These are phyloP conservation scores for Fusarium lateritium DNA, from an alignment of 2,329 filamentous ascomycete species.

Conservation along the genomic window DNA sequence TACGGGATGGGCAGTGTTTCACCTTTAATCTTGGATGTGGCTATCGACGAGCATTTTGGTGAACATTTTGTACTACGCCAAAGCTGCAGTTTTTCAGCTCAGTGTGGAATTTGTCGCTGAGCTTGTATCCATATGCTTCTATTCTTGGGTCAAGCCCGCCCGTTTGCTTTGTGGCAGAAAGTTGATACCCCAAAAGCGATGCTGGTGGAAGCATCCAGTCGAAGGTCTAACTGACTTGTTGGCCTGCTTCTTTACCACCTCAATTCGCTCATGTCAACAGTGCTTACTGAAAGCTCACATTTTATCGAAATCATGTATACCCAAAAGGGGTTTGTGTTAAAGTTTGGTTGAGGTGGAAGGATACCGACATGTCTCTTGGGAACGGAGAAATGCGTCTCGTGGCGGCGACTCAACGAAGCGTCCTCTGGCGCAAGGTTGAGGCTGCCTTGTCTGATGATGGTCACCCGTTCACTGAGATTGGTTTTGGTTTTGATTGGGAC, in stretches of 20 bases:
- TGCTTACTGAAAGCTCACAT: conserved; percentile 38
- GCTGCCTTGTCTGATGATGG: conserved; percentile 27
- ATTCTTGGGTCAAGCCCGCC: conserved; percentile 46
- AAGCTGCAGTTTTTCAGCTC: conserved; percentile 35
- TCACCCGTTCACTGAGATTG: conserved; percentile 24
- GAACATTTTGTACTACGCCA: conserved; percentile 21
- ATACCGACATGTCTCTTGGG: conserved; percentile 22
- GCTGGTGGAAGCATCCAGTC: conserved; percentile 43
- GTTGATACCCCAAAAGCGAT: conserved; percentile 57
- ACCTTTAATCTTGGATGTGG: conserved; percentile 38
- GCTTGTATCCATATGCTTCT: conserved; percentile 46
- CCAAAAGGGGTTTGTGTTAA: conserved; percentile 28
- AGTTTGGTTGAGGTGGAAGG: conserved; percentile 37
- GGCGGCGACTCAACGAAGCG: conserved; percentile 34
- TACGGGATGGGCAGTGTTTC: conserved; percentile 20
- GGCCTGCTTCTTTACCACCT: conserved; percentile 25
- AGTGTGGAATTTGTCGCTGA: conserved; percentile 40
- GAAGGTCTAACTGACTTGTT: conserved; percentile 40
- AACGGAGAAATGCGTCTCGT: conserved; percentile 25
- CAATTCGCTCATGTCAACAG: conserved; percentile 35
- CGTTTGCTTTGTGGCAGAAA: conserved; percentile 50
- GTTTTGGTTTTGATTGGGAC: conserved; percentile 27
- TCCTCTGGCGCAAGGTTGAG: conserved; percentile 26
- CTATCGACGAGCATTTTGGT: conserved; percentile 23
- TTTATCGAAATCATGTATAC: conserved; percentile 41